Percentiles rank a stretch among this genome's conserved stretches.
Evolutionary conservation across 495 filamentous ascomycete genomes (phyloP).

Genomic region (Cercophora samala): DNA sequence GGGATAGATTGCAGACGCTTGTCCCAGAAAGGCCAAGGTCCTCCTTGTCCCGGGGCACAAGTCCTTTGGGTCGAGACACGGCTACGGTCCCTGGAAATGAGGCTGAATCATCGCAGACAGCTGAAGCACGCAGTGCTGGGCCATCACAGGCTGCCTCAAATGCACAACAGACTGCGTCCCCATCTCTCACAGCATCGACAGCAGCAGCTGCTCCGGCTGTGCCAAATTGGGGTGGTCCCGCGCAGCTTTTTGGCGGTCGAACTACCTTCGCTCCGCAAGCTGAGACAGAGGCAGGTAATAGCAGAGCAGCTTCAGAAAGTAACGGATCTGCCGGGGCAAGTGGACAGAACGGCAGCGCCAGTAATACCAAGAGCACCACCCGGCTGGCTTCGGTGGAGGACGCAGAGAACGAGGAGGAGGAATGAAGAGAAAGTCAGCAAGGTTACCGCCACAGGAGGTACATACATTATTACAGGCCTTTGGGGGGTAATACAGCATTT

Average conservation of each 20-base stretch:
- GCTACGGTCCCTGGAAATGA: neutral
- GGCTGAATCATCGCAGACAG: neutral
- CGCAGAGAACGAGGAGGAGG: conserved; percentile 34
- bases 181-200: conserved; percentile 25
- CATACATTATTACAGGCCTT: neutral
- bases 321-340: neutral
- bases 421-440: neutral
- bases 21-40: conserved; percentile 6
- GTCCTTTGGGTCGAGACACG: neutral
- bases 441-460: neutral
- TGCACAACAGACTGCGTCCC: conserved; percentile 2
- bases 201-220: conserved; percentile 39
- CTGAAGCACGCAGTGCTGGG: conserved; percentile 10
- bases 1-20: conserved; percentile 12
- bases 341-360: conserved; percentile 16
- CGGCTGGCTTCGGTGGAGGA: conserved; percentile 42
- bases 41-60: neutral
- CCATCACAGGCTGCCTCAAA: conserved; percentile 15
- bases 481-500: neutral
- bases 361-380: conserved; percentile 12
- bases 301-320: neutral
- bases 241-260: conserved; percentile 35
- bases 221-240: conserved; percentile 44
- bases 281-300: neutral
- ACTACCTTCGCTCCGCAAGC: neutral